These are phyloP conservation scores for Nothophytophthora sp. DNA, from an alignment of 352 stramenopile species.

Conservation along the genomic window DNA sequence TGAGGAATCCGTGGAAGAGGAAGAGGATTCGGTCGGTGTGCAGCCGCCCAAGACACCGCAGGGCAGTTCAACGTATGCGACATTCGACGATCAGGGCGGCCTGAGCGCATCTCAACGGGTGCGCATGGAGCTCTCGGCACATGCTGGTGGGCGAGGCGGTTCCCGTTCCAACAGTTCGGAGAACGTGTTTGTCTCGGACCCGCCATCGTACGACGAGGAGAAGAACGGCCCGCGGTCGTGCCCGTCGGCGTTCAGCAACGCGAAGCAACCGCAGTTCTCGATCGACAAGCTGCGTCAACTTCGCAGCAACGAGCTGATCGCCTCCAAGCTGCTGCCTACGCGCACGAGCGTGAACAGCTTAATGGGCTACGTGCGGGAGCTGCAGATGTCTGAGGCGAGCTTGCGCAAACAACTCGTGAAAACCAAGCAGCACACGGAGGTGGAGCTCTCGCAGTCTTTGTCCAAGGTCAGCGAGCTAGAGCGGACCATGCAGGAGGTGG, in stretches of 20 bases:
- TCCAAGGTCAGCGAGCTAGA: conserved; percentile 21
- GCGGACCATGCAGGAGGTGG: conserved; percentile 18
- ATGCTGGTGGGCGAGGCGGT: conserved; percentile 28
- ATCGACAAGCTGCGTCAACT: conserved; percentile 4
- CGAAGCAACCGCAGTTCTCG: conserved; percentile 15
- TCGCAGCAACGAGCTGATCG: conserved; percentile 30
- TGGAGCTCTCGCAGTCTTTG: conserved; percentile 36
- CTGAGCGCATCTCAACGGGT: conserved; percentile 64
- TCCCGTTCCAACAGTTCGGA: conserved; percentile 29
- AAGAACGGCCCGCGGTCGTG: conserved; percentile 35
- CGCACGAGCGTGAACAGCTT: conserved; percentile 58
- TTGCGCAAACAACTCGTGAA: conserved; percentile 59
- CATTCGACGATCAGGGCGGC: conserved; percentile 20
- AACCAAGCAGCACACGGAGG: conserved; percentile 38
- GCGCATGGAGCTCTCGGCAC: conserved; percentile 48
- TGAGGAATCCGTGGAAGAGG: background rate
- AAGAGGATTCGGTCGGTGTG: conserved; percentile 5
- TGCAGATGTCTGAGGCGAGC: conserved; percentile 61
- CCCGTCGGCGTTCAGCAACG: conserved; percentile 26
- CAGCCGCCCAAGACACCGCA: conserved; percentile 51
- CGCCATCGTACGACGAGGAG: conserved; percentile 27
- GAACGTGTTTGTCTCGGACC: conserved; percentile 15
- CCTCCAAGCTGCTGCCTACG: conserved; percentile 52
- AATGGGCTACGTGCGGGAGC: conserved; percentile 69
- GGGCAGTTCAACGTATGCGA: conserved; percentile 26